Conservation (phyloP, 129 eudicot species). For the carrot (Daucus carota) region DNA sequence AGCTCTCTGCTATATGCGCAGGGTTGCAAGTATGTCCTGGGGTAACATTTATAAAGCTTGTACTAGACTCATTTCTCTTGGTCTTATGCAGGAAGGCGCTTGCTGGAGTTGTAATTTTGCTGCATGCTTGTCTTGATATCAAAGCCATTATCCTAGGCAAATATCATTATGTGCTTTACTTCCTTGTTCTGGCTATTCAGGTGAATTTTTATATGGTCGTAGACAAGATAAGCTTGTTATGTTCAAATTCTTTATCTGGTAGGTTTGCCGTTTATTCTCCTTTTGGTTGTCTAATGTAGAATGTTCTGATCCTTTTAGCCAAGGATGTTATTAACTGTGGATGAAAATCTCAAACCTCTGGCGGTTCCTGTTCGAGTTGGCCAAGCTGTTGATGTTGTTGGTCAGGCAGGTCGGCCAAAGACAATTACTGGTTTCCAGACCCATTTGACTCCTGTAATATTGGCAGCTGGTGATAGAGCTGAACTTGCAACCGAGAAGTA, state of each 20-base stretch:
- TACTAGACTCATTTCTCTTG: background rate
- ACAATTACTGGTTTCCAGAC: conserved; percentile 98
- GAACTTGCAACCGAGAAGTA: conserved; percentile 97
- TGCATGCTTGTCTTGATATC: conserved; percentile 93
- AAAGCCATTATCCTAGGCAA: conserved; percentile 84
- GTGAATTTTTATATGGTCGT: conserved; percentile 20
- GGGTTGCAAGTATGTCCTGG: background rate
- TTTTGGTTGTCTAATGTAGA: background rate
- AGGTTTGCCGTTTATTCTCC: background rate
- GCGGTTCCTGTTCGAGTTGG: conserved; percentile 97
- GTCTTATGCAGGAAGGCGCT: conserved; percentile 57
- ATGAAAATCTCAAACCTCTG: conserved; percentile 87
- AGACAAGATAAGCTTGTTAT: background rate
- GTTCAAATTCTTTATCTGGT: background rate
- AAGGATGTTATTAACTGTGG: conserved; percentile 86
- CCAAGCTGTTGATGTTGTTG: conserved; percentile 97
- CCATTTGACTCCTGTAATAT: conserved; percentile 87
- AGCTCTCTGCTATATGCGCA: background rate
- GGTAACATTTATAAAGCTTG: background rate
- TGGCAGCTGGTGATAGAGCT: conserved; percentile 96
- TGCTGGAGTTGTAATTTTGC: conserved; percentile 67
- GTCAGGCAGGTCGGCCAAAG: conserved; percentile 98
- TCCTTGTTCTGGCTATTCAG: conserved; percentile 90
- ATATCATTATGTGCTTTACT: conserved; percentile 88
- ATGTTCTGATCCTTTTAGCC: conserved; percentile 37